Evolutionary conservation across 176 grass and related monocot genomes (phyloP), one percentile per base, ranked within the genome.

Genomic region (Panicum miliaceum): DNA sequence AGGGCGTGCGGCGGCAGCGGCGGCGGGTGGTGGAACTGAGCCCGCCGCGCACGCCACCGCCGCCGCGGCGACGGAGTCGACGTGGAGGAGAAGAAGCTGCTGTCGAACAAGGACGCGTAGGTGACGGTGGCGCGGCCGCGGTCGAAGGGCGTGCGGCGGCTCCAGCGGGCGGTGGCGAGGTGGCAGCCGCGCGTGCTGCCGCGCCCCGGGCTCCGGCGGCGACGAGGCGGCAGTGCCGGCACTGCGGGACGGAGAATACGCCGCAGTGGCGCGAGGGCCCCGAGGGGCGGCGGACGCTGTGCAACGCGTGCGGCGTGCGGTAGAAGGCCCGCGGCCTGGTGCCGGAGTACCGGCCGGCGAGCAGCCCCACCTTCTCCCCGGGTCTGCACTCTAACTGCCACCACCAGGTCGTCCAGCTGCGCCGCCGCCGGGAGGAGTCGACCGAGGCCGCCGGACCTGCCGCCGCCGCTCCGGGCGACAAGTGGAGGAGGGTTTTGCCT

Each of bases 271-370:
- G 89, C 36, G 14, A 56, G 19, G 87, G 89, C 7, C 91, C 89
- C 0, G 79, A 77, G 13, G 94, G 94, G 11, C 64, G 18, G 1
- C 25, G 40, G 25, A 94, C 79, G 25, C 79, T 93, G 75, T 91
- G 91, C 84, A 97, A 93, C 78, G 91, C 87, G 3, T 93, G 94
- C 51, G 94, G 94, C 40, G 64, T 88, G 40, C 27, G 51, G 34
- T 91, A 88, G 77, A 75, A 57, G 81, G 64, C 40, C 12, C 88
- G 88, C 7, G 37, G 68, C 12, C 75, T 97, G 41, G 64, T 79
- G 46, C 90, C 86, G 1, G 83, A 94, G 75, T 94, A 94, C 86
- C 82, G 90, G 10, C 90, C 85, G 8, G 72, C 59, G 36, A 82
- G 25, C 48, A 92, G 92, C 73, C 92, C 94, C 29, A 89, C 92